Conservation (phyloP, 176 grass and related monocot genomes). For the Bromus sterilis region DNA sequence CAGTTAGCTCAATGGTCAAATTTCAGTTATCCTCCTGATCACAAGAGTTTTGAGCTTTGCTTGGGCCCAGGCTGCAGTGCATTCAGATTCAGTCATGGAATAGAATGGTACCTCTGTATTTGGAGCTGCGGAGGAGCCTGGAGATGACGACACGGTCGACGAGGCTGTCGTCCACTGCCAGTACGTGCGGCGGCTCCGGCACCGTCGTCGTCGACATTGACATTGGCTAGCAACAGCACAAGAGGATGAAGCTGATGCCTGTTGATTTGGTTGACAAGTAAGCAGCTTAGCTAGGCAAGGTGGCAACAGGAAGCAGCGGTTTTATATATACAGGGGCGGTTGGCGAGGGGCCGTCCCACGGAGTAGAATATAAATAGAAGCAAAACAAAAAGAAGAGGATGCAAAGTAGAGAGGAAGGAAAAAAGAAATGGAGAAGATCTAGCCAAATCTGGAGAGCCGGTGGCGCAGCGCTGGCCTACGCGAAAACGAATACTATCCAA, state of each 20-base stretch:
- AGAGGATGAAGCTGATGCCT: not conserved
- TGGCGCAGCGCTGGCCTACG: not conserved
- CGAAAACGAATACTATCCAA: not conserved
- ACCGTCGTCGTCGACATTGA: not conserved
- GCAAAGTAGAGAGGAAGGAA: not conserved
- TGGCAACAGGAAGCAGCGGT: not conserved
- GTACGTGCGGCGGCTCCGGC: slow-evolving; percentile 40
- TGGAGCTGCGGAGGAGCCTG: slow-evolving; percentile 48
- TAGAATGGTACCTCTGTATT: slow-evolving; percentile 35
- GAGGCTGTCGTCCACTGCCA: slow-evolving; percentile 65
- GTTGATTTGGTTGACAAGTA: not conserved
- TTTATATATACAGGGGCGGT: not conserved
- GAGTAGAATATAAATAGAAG: not conserved
- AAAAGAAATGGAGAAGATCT: not conserved
- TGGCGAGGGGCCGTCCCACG: not conserved
- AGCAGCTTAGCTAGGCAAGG: not conserved
- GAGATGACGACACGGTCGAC: slow-evolving; percentile 52
- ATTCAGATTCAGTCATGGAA: not conserved
- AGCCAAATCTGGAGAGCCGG: not conserved
- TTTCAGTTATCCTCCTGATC: too few relatives aligned
- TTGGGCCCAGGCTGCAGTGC: too few relatives aligned
- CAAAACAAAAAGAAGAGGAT: not conserved
- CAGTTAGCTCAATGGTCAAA: too few relatives aligned
- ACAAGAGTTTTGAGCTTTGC: too few relatives aligned
- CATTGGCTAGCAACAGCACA: not conserved